Conservation (phyloP, 2,329 filamentous ascomycete species). For the Botryotinia narcissicola region DNA sequence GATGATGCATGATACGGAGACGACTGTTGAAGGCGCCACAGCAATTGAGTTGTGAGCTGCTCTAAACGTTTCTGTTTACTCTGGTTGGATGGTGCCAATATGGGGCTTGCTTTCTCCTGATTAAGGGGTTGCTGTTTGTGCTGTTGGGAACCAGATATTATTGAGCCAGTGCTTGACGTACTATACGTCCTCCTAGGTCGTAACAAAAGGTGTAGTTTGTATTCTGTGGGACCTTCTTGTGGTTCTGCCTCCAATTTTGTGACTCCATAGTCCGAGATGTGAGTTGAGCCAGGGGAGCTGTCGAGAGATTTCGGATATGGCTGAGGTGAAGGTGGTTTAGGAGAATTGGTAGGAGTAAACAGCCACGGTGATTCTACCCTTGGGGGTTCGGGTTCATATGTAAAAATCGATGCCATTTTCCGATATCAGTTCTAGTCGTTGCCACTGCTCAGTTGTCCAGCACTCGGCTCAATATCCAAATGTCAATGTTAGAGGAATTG, state of each 20-base stretch:
- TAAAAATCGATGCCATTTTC: conserved; percentile 90
- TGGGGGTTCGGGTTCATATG: conserved; percentile 84
- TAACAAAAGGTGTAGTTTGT: conserved; percentile 88
- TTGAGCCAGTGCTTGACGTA: conserved; percentile 63
- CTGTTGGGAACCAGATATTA: conserved; percentile 41
- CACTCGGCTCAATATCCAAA: neutral
- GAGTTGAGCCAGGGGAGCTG: conserved; percentile 38
- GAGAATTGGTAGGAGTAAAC: conserved; percentile 51
- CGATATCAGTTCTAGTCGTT: neutral
- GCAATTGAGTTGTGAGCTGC: conserved; percentile 87
- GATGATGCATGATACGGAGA: conserved; percentile 85
- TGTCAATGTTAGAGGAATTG: neutral
- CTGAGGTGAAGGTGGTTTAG: conserved; percentile 34
- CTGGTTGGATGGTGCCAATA: conserved; percentile 48
- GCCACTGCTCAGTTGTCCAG: neutral
- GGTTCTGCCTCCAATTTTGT: conserved; percentile 84
- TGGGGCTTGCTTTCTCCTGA: conserved; percentile 24
- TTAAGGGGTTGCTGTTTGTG: conserved; percentile 27
- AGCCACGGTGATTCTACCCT: conserved; percentile 90
- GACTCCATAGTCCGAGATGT: conserved; percentile 61
- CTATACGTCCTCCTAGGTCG: conserved; percentile 73
- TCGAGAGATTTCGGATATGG: conserved; percentile 21
- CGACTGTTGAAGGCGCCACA: conserved; percentile 94
- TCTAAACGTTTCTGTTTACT: conserved; percentile 80
- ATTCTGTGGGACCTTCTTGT: conserved; percentile 91